phyloP scores from a whole-genome alignment of 2,329 filamentous ascomycete genomes.

The Scedosporium dehoogii region DNA sequence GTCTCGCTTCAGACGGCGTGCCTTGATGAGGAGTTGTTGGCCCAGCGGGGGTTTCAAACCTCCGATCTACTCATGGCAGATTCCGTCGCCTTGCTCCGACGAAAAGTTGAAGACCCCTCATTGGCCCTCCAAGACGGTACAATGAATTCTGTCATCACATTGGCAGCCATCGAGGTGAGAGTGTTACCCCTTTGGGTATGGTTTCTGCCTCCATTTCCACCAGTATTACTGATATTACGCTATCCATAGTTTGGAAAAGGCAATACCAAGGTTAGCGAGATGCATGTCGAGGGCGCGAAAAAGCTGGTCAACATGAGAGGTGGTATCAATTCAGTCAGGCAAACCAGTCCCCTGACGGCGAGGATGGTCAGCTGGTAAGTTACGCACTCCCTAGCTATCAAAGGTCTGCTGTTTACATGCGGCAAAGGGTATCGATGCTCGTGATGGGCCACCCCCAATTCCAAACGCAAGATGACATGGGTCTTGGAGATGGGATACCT shows the following conservation, averaged over 20 bases:
- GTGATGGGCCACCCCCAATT: slow-evolving; percentile 44
- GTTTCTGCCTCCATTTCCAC: not conserved
- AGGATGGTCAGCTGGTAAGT: slow-evolving; percentile 45
- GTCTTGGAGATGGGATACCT: slow-evolving; percentile 36
- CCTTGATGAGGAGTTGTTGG: slow-evolving; percentile 41
- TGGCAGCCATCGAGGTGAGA: slow-evolving; percentile 47
- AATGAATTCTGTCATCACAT: slow-evolving; percentile 45
- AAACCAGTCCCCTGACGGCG: slow-evolving; percentile 41
- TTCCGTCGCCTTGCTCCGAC: slow-evolving; percentile 40
- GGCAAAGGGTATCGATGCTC: slow-evolving; percentile 44
- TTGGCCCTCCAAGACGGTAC: slow-evolving; percentile 43
- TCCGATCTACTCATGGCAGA: slow-evolving; percentile 49
- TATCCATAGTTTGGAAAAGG: slow-evolving; percentile 39
- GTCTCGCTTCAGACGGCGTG: slow-evolving; percentile 50
- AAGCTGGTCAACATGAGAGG: slow-evolving; percentile 37
- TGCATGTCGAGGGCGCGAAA: slow-evolving; percentile 41
- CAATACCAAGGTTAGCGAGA: slow-evolving; percentile 29
- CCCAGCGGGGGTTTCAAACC: slow-evolving; percentile 39
- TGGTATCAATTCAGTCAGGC: slow-evolving; percentile 36
- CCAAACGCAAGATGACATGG: slow-evolving; percentile 36
- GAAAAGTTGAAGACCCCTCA: slow-evolving; percentile 34
- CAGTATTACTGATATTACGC: no score
- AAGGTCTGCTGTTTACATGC: not conserved
- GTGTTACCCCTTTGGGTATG: not conserved
- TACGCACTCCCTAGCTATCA: not conserved